Conservation (phyloP, 495 filamentous ascomycete genomes). For the Aspergillus bertholletiae region DNA sequence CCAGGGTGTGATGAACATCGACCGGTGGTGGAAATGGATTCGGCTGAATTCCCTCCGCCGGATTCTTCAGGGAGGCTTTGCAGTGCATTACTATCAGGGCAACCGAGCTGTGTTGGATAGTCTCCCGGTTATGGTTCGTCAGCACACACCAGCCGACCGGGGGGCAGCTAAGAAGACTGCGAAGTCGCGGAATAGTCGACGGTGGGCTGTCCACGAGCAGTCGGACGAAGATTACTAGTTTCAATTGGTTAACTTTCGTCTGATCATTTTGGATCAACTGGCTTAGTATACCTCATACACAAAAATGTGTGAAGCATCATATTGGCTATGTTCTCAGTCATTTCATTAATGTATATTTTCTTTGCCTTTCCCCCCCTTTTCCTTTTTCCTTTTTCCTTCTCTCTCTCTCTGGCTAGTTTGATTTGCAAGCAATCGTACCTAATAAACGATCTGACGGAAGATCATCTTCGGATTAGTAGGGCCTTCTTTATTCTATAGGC, state of each 20-base stretch:
- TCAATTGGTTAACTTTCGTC: not conserved
- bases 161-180: conserved; percentile 31
- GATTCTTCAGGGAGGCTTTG: conserved; percentile 76
- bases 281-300: too few species aligned
- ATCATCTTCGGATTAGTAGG: too few species aligned
- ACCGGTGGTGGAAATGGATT: conserved; percentile 87
- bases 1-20: conserved; percentile 71
- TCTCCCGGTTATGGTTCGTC: conserved; percentile 55
- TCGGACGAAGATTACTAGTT: conserved; percentile 15
- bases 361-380: too few species aligned
- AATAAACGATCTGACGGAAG: too few species aligned
- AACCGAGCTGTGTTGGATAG: conserved; percentile 78
- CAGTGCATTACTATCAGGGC: conserved; percentile 76
- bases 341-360: too few species aligned
- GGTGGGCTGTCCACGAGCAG: conserved; percentile 25
- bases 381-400: too few species aligned
- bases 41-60: conserved; percentile 71
- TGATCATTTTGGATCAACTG: too few species aligned
- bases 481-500: too few species aligned
- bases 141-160: conserved; percentile 24
- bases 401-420: too few species aligned
- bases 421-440: too few species aligned
- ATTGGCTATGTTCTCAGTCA: too few species aligned
- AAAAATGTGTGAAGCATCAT: too few species aligned
- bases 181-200: conserved; percentile 31